Conservation (phyloP, 768 basidiomycete genomes). For the Suillus paluster region DNA sequence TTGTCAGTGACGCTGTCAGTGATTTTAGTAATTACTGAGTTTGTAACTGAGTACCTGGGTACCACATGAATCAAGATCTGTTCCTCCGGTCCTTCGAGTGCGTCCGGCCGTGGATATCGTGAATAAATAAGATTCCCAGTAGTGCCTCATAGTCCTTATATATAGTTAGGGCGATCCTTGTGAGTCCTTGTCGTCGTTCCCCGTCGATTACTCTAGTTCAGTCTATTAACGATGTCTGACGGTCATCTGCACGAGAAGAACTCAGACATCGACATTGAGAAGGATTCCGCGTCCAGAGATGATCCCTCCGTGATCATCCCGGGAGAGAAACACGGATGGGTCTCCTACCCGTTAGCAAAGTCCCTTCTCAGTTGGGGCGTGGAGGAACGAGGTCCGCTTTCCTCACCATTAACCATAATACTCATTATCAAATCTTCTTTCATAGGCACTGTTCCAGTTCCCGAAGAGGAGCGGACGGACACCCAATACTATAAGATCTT, state of each 20-base stretch:
- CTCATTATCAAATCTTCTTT: background rate
- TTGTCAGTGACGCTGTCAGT: too few relatives aligned
- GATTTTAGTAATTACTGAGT: too few relatives aligned
- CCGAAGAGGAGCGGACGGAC: constrained; percentile 54
- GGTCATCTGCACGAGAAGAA: constrained; percentile 21
- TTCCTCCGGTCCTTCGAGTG: background rate
- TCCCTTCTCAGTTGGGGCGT: constrained; percentile 35
- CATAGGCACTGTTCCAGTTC: constrained; percentile 57
- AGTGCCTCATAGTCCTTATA: background rate
- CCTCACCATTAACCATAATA: background rate
- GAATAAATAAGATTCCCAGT: background rate
- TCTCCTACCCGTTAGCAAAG: constrained; percentile 17
- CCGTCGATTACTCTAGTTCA: constrained; percentile 9
- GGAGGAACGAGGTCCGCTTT: constrained; percentile 31
- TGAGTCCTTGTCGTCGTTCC: background rate
- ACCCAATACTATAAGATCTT: constrained; percentile 67
- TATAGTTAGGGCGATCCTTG: background rate
- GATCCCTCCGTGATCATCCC: background rate
- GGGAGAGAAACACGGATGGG: constrained; percentile 1
- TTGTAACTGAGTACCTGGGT: too few relatives aligned
- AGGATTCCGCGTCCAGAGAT: constrained; percentile 25
- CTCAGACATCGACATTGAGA: constrained; percentile 32
- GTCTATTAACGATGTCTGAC: constrained; percentile 29
- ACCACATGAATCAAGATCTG: constrained; percentile 1
- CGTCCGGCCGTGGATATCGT: background rate